phyloP scores from a whole-genome alignment of 768 basidiomycete species.

The Ramaria sp. region DNA sequence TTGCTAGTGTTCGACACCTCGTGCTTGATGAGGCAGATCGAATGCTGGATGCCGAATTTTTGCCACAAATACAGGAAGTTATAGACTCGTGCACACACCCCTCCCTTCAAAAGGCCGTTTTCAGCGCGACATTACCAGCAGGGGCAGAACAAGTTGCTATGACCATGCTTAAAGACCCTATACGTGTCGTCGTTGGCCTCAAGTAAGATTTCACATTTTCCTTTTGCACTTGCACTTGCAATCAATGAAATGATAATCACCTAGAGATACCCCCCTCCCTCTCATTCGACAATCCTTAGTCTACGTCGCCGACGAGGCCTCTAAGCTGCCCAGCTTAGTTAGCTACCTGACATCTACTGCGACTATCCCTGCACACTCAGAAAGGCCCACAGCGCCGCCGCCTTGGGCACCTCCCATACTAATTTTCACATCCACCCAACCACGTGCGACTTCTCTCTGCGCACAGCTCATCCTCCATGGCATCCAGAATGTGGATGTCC shows the following conservation, averaged over 20 bases:
- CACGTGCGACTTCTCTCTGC: constrained; percentile 68
- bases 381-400: not conserved
- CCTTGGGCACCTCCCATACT: constrained; percentile 87
- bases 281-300: constrained; percentile 82
- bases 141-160: constrained; percentile 80
- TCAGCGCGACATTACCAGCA: constrained; percentile 91
- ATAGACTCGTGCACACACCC: constrained; percentile 62
- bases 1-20: constrained; percentile 66
- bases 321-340: constrained; percentile 86
- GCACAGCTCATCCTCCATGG: constrained; percentile 75
- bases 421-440: constrained; percentile 85
- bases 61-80: constrained; percentile 82
- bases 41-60: constrained; percentile 81
- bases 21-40: constrained; percentile 89
- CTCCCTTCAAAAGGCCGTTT: constrained; percentile 73
- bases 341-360: constrained; percentile 51
- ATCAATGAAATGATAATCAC: not conserved
- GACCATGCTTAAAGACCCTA: constrained; percentile 73
- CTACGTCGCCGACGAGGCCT: constrained; percentile 87
- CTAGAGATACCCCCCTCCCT: constrained; percentile 86
- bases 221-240: not conserved
- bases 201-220: constrained; percentile 48
- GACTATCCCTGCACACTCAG: constrained; percentile 1
- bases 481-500: constrained; percentile 72
- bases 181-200: constrained; percentile 90